Evolutionary conservation across 2,329 filamentous ascomycete genomes (phyloP), one percentile per base, ranked within the genome.

Genomic region (Fusarium ambrosium): DNA sequence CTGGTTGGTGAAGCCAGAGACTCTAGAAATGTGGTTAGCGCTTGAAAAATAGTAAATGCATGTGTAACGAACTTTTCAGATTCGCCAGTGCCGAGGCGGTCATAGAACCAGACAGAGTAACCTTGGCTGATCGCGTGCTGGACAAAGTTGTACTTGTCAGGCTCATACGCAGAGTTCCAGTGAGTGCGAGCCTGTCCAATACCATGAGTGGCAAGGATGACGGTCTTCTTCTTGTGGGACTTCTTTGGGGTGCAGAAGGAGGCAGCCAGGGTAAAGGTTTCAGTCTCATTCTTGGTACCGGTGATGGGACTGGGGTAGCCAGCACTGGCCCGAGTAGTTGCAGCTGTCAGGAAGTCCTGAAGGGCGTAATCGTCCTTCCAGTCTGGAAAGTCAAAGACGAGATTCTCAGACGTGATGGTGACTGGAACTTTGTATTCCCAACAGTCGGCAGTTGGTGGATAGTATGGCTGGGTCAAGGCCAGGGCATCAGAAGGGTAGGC

Each of bases 101-200:
- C 70, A 20, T 74, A 74, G 29, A 74, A 74, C 70, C 70, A 74
- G 20, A 74, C 72, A 2, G 72, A 74, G 51, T 74, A 74, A 2
- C 70, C 72, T 1, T 71, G 53, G 4, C 59, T 56, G 32, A 74
- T 68, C 29, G 72, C 72, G 22, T 73, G 65, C 34, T 74, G 67
- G 3, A 74, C 72, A 64, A 74, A 74, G 58, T 74, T 74, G 39
- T 73, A 71, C 24, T 74, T 41, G 2, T 71, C 67, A 2, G 72
- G 72, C 62, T 45, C 29, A 14, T 73, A 73, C 0, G 72, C 67
- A 27, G 72, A 74, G 55, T 71, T 74, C 72, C 72, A 74, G 20
- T 74, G 72, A 20, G 70, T 68, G 14, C 72, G 67, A 41, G 64
- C 61, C 60, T 74, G 72, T 9, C 72, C 72, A 29, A 74, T 74